A percentile compares a stretch with the other conserved stretches of the same genome.
phyloP scores from a whole-genome alignment of 2,329 filamentous ascomycete species.

The Uncinocarpus reesii region DNA sequence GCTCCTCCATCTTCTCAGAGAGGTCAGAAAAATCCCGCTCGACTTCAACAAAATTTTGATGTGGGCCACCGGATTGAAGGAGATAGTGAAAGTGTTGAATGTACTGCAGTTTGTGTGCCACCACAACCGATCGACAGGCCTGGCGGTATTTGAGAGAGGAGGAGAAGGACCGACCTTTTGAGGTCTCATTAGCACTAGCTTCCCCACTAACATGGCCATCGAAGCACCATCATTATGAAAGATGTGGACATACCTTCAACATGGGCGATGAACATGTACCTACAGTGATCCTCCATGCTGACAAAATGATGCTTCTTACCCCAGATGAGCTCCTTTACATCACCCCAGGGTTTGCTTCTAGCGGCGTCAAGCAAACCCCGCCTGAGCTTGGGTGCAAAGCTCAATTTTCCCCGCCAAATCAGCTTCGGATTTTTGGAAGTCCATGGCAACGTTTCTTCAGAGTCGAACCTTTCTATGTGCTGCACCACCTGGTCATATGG shows the following conservation, averaged over 20 bases:
- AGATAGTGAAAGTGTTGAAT: slow-evolving; percentile 41
- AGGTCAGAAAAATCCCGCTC: slow-evolving; percentile 48
- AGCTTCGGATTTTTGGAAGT: slow-evolving; percentile 33
- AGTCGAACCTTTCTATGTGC: slow-evolving; percentile 18
- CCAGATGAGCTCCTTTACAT: slow-evolving; percentile 38
- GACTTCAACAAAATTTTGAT: slow-evolving; percentile 42
- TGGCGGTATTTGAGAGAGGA: slow-evolving; percentile 44
- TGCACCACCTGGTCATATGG: slow-evolving; percentile 31
- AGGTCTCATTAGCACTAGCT: not conserved
- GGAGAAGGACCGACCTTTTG: slow-evolving; percentile 36
- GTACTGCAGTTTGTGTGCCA: slow-evolving; percentile 40
- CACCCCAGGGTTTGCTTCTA: slow-evolving; percentile 37
- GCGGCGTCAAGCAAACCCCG: slow-evolving; percentile 33
- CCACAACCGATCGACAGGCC: slow-evolving; percentile 39
- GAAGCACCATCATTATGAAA: no score
- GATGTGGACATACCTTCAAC: slow-evolving; percentile 37
- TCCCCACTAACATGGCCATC: no score
- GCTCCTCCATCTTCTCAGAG: slow-evolving; percentile 28
- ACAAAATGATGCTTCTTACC: slow-evolving; percentile 35
- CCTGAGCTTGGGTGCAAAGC: slow-evolving; percentile 34
- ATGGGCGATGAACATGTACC: slow-evolving; percentile 44
- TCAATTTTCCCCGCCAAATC: slow-evolving; percentile 43
- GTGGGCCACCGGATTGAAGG: slow-evolving; percentile 33
- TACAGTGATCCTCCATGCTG: slow-evolving; percentile 44
- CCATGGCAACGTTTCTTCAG: slow-evolving; percentile 24